Percentiles rank a stretch among this genome's conserved stretches.
phyloP scores from a whole-genome alignment of 176 grass and related monocot species.

The Thinopyrum elongatum region DNA sequence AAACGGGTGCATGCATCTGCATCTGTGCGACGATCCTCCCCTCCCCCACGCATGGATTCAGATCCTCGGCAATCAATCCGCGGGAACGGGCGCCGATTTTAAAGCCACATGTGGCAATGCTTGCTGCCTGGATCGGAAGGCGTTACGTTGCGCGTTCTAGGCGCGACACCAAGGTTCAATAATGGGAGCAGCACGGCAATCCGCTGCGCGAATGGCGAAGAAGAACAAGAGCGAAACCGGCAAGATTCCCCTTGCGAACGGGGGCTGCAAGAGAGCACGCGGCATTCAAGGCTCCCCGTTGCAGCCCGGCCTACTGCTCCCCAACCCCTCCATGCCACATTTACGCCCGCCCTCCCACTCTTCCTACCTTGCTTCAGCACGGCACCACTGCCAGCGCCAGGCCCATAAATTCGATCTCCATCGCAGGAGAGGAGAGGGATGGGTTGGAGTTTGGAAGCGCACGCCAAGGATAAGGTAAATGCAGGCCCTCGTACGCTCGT shows the following conservation, averaged over 20 bases:
- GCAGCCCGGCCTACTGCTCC: neutral
- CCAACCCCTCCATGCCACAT: neutral
- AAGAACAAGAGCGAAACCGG: neutral
- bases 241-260: neutral
- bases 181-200: neutral
- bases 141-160: neutral
- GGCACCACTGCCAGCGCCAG: neutral
- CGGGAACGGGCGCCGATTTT: neutral
- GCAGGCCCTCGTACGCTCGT: neutral
- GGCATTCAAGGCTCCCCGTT: slow-evolving; percentile 19
- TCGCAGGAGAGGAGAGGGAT: neutral
- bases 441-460: neutral
- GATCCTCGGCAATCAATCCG: neutral
- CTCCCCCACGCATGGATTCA: neutral
- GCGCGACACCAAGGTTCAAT: slow-evolving; percentile 8
- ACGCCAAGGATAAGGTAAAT: neutral
- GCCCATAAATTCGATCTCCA: slow-evolving; percentile 1
- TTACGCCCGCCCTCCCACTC: neutral
- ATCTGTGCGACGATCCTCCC: neutral
- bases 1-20: neutral
- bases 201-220: neutral
- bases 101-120: neutral
- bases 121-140: neutral
- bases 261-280: neutral
- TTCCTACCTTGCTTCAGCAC: neutral